phyloP scores from a whole-genome alignment of 805 yeast genomes.

The Candida jianshihensis region DNA sequence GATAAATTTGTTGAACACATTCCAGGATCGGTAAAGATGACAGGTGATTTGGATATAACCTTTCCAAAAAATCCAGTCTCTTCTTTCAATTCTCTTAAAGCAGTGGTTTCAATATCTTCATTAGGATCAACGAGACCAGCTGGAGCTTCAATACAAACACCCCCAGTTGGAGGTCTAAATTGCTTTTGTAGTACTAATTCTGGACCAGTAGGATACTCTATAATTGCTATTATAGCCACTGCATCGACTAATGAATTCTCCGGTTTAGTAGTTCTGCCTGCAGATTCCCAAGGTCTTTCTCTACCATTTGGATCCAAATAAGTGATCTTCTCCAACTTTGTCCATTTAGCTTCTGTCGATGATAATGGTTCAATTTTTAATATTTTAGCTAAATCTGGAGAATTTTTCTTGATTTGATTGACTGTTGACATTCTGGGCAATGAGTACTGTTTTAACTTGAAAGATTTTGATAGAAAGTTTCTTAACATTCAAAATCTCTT shows the following conservation, averaged over 20 bases:
- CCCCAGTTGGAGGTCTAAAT: conserved; percentile 87
- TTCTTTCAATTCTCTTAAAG: conserved; percentile 58
- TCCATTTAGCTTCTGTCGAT: conserved; percentile 55
- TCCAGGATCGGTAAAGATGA: conserved; percentile 74
- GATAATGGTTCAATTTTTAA: conserved; percentile 23
- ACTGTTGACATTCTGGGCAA: conserved; percentile 4
- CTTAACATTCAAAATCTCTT: too few relatives aligned
- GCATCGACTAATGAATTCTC: conserved; percentile 60
- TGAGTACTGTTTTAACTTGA: too few relatives aligned
- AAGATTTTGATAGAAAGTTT: too few relatives aligned
- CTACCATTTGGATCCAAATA: conserved; percentile 70
- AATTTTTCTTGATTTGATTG: conserved; percentile 20
- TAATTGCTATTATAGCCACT: conserved; percentile 78
- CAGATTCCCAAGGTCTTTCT: conserved; percentile 84
- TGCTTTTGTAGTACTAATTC: conserved; percentile 69
- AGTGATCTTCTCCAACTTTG: conserved; percentile 55
- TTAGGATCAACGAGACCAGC: conserved; percentile 90
- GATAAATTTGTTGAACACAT: conserved; percentile 85
- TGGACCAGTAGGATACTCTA: conserved; percentile 44
- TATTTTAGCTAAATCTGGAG: conserved; percentile 31
- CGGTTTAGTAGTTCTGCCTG: conserved; percentile 37
- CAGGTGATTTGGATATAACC: conserved; percentile 38
- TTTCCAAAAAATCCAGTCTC: conserved; percentile 89
- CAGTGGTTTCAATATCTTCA: background rate
- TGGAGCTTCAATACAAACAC: conserved; percentile 87